phyloP scores from a whole-genome alignment of 75 land plant genomes.

The Isoetes taiwanensis region DNA sequence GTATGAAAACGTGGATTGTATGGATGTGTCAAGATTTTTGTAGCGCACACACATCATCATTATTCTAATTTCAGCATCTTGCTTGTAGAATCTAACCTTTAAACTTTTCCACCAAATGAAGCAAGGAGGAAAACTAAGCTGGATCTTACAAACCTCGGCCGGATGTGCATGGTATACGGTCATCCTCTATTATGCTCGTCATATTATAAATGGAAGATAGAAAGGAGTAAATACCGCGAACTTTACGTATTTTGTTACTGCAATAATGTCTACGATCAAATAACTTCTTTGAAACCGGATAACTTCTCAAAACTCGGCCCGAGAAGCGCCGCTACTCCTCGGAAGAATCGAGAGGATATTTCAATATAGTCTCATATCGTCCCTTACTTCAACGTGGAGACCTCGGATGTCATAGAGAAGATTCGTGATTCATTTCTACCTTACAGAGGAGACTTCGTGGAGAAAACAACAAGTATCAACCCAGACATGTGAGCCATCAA shows the following conservation, averaged over 20 bases:
- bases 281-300: conserved; percentile 62
- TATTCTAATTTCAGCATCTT: neutral
- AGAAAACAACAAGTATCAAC: conserved; percentile 59
- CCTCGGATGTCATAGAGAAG: conserved; percentile 83
- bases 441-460: conserved; percentile 63
- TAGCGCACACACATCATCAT: neutral
- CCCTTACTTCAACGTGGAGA: conserved; percentile 98
- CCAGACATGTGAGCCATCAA: conserved; percentile 76
- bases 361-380: conserved; percentile 59
- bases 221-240: no score
- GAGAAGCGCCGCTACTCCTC: conserved; percentile 30
- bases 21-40: no score
- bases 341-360: conserved; percentile 58
- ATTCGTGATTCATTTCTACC: conserved; percentile 82
- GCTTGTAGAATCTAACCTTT: conserved; percentile 62
- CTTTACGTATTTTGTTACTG: no score
- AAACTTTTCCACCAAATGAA: conserved; percentile 73
- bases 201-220: neutral
- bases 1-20: no score
- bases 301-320: conserved; percentile 69
- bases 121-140: conserved; percentile 68
- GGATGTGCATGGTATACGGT: conserved; percentile 85
- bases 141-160: conserved; percentile 62
- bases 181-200: neutral
- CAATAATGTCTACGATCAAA: no score